phyloP scores from a whole-genome alignment of 331 rosid species.

The Ulmus americana region DNA sequence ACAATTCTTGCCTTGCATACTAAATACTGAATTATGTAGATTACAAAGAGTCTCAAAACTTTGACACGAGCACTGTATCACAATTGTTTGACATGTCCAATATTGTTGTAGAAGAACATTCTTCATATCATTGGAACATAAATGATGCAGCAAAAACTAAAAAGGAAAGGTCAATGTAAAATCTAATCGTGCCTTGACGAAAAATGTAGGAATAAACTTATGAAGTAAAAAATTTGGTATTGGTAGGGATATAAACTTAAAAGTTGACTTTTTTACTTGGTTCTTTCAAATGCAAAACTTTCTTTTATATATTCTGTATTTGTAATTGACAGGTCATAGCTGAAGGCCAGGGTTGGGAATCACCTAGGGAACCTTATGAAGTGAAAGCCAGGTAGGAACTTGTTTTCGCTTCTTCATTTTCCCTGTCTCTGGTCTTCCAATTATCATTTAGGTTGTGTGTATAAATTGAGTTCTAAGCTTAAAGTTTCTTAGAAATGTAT shows the following conservation, averaged over 20 bases:
- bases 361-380: constrained; percentile 94
- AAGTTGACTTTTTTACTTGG: background rate
- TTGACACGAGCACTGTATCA: background rate
- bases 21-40: background rate
- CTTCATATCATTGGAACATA: background rate
- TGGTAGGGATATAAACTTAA: background rate
- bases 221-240: background rate
- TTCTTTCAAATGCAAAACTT: background rate
- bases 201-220: background rate
- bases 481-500: constrained; percentile 24
- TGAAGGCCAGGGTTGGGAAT: constrained; percentile 98
- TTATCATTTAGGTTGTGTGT: constrained; percentile 9
- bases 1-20: background rate
- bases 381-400: constrained; percentile 77
- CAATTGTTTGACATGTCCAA: background rate
- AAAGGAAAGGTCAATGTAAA: background rate
- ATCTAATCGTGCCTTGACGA: background rate
- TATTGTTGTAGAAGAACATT: background rate
- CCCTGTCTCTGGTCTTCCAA: background rate
- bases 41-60: background rate
- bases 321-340: constrained; percentile 42
- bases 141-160: background rate
- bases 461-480: constrained; percentile 7
- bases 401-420: background rate
- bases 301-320: constrained; percentile 4